A percentile compares a stretch with the other conserved stretches of the same genome.
These are phyloP conservation scores for Aspergillus cristatus DNA, from an alignment of 495 filamentous ascomycete genomes.

Conservation along the genomic window DNA sequence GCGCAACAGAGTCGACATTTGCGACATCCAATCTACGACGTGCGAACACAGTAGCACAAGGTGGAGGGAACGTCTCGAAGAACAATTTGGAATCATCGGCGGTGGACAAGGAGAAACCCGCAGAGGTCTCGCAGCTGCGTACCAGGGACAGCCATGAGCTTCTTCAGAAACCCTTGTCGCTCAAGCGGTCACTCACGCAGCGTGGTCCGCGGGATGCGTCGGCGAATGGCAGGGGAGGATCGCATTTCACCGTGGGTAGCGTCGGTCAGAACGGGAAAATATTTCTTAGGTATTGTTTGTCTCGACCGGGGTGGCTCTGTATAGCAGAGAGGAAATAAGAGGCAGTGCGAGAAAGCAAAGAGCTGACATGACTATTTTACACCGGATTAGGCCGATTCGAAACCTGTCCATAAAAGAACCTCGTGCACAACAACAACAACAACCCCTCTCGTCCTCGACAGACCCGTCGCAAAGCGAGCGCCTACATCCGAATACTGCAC, in stretches of 20 bases:
- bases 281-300: conserved; percentile 70
- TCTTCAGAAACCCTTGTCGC: conserved; percentile 32
- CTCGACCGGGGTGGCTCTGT: not conserved
- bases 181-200: conserved; percentile 28
- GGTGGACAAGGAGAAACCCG: conserved; percentile 20
- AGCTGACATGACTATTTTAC: conserved; percentile 18
- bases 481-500: conserved; percentile 12
- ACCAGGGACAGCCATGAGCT: conserved; percentile 41
- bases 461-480: conserved; percentile 28
- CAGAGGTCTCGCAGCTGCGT: conserved; percentile 27
- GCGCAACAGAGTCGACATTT: conserved; percentile 13
- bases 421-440: conserved; percentile 5
- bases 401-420: conserved; percentile 27
- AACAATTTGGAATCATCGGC: conserved; percentile 21
- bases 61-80: conserved; percentile 18
- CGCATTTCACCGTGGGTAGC: conserved; percentile 89
- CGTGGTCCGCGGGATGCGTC: conserved; percentile 22
- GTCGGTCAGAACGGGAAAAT: conserved; percentile 90
- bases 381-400: conserved; percentile 40
- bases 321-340: not conserved
- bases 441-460: conserved; percentile 18
- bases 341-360: too few relatives aligned
- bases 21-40: conserved; percentile 24
- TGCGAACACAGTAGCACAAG: conserved; percentile 36
- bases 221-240: conserved; percentile 41